A percentile compares a stretch with the other conserved stretches of the same genome.
Conservation (phyloP, 441 rosid species). For the Brassica hybrid region DNA sequence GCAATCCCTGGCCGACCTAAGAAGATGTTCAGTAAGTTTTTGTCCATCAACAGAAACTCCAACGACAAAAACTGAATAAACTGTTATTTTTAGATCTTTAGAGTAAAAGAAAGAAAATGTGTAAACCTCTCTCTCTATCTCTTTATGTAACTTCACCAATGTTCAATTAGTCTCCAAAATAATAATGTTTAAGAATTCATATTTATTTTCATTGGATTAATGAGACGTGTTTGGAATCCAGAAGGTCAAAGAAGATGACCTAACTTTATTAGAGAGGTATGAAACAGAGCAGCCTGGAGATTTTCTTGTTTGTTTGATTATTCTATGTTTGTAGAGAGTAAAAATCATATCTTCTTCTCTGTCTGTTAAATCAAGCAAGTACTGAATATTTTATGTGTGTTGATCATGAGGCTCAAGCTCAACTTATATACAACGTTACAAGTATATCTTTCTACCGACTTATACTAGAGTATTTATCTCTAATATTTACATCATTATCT, state of each 20-base stretch:
- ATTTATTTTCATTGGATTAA: background rate
- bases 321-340: background rate
- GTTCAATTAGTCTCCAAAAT: conserved; percentile 32
- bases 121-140: conserved; percentile 12
- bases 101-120: conserved; percentile 34
- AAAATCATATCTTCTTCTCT: conserved; percentile 29
- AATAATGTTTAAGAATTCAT: conserved; percentile 26
- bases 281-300: conserved; percentile 4
- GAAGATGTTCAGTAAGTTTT: conserved; percentile 84
- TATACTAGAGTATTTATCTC: no score
- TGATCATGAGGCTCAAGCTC: no score
- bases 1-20: conserved; percentile 79
- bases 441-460: no score
- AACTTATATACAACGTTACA: no score
- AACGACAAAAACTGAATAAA: conserved; percentile 59
- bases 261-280: background rate
- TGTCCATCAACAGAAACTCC: conserved; percentile 74
- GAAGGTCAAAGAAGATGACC: conserved; percentile 27
- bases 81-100: conserved; percentile 28
- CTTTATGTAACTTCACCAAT: conserved; percentile 34
- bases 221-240: conserved; percentile 12
- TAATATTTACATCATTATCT: no score
- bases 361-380: no score
- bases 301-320: conserved; percentile 17
- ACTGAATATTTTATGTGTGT: no score